Evolutionary conservation across 306 rosid species (phyloP), one percentile per base, ranked within the genome.

Genomic region (Begonia masoniana): DNA sequence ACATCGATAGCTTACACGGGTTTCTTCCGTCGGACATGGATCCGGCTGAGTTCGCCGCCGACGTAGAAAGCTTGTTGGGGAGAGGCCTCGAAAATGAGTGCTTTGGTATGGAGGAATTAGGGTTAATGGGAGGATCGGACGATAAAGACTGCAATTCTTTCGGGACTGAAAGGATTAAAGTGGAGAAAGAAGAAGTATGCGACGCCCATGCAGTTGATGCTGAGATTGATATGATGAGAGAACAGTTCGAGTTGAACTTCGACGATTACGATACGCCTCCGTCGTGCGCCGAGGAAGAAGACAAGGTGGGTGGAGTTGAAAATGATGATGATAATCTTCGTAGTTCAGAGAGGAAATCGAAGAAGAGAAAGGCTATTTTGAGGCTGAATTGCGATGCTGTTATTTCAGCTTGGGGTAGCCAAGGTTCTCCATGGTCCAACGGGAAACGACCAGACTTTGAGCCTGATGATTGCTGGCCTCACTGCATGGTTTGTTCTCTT

Each of bases 31-130:
- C 83, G 0, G 96, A 83, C 31, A 71, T 62, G 69, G 96, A 92
- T 23, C 76, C 82, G 6, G 93, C 73, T 2, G 84, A 83, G 56
- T 91, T 91, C 47, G 88, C 99, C 0, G 99, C 95, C 5, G 95
- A 92, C 41, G 99, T 92, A 10, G 99, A 92, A 62, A 86, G 83
- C 52, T 66, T 92, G 23, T 57, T 92, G 67, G 95, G 99, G 1
- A 74, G 68, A 43, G 88, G 83, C 6, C 66, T 86, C 4, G 94
- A 86, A 43, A 74, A 73, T 39, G 81, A 76, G 81, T 79, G 88
- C 15, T 67, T 92, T 8, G 95, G 91, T 10, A 92, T 92, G 78
- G 87, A 83, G 54, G 88, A 74, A 6, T 23, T 86, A 68, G 99
- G 96, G 43, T 72, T 92, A 2, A 52, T 60, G 42, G 88, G 76